Evolutionary conservation across 306 rosid genomes (phyloP), one percentile per base, ranked within the genome.

Genomic region (Malus fusca): DNA sequence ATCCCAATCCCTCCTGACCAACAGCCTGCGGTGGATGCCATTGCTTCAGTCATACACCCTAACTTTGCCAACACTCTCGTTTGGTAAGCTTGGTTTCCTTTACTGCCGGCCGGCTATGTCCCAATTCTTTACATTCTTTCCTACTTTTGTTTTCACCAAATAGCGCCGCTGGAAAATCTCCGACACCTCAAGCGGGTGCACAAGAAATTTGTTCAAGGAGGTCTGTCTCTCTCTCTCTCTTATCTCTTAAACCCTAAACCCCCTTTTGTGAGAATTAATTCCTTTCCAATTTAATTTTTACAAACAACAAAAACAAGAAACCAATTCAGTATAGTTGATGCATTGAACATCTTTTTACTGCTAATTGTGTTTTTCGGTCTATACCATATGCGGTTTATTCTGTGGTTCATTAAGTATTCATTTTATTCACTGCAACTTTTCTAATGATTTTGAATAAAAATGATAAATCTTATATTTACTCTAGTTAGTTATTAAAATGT

Each of bases 181-280:
- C 87, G 87, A 28, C 98, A 95, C 28, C 90, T 89, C 66, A 92
- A 92, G 79, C 92, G 98, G 68, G 84, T 95, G 76, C 85, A 69
- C 68, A 95, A 95, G 89, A 88, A 88, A 66, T 74, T 46, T 67
- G 73, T 87, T 7, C 80, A 85, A 87, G 93, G 84, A 80, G 93
- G 91, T 30, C 33, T 30, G 0, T 30, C 33, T 30, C 33, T 30
- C 31, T 72, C 44, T 77, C 68, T 31, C 44, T 48, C 13, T 13
- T 0, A n/a, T 11, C 55, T 48, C 18, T 48, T 1, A 17, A 12
- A 48, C 3, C 55, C 19, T 10, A 4, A 48, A 51, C 55, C 19
- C 55, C 18, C 17, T 51, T 48, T 12, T 15, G 8, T 15, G 6
- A 48, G 6, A 48, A 48, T 3, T 51, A 51, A 51, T 51, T 40